Percentiles rank a stretch among this genome's conserved stretches.
phyloP scores from a whole-genome alignment of 2,329 filamentous ascomycete genomes.

The Akanthomyces lecanii region DNA sequence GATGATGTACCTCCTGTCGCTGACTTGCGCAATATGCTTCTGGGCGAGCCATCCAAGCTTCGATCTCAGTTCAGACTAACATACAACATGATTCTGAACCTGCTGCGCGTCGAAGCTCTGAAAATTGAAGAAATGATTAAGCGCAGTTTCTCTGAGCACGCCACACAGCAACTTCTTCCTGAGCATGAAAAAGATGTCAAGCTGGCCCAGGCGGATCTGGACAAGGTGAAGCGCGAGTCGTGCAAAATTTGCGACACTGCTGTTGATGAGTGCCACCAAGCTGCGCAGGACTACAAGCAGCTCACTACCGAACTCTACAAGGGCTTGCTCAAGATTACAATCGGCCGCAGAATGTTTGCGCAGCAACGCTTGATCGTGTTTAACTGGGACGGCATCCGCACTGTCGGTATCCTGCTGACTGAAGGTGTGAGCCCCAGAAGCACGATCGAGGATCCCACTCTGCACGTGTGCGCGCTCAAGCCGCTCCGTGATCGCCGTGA shows the following conservation, averaged over 20 bases:
- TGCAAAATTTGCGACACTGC: slow-evolving; percentile 78
- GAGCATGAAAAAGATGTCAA: slow-evolving; percentile 96
- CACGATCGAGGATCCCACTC: slow-evolving; percentile 54
- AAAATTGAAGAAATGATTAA: slow-evolving; percentile 99
- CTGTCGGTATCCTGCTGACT: slow-evolving; percentile 72
- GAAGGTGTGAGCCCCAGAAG: slow-evolving; percentile 66
- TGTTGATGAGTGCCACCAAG: slow-evolving; percentile 75
- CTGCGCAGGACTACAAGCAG: slow-evolving; percentile 73
- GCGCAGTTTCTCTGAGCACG: slow-evolving; percentile 96
- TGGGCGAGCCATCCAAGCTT: slow-evolving; percentile 91
- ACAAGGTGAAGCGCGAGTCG: slow-evolving; percentile 79
- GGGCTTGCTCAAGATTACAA: slow-evolving; percentile 70
- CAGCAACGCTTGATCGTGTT: slow-evolving; percentile 77
- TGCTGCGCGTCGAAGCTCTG: slow-evolving; percentile 88
- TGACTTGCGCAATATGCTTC: slow-evolving; percentile 86
- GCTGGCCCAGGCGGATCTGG: slow-evolving; percentile 84
- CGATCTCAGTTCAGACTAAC: slow-evolving; percentile 94
- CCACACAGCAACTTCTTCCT: slow-evolving; percentile 86
- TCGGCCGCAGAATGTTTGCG: slow-evolving; percentile 75
- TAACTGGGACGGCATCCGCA: slow-evolving; percentile 77
- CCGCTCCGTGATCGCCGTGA: slow-evolving; percentile 65
- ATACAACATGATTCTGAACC: slow-evolving; percentile 98
- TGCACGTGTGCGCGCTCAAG: slow-evolving; percentile 77
- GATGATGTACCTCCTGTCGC: slow-evolving; percentile 81
- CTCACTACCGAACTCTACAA: slow-evolving; percentile 79